Conservation (phyloP, 2,329 filamentous ascomycete genomes). For the Botrytis porri region DNA sequence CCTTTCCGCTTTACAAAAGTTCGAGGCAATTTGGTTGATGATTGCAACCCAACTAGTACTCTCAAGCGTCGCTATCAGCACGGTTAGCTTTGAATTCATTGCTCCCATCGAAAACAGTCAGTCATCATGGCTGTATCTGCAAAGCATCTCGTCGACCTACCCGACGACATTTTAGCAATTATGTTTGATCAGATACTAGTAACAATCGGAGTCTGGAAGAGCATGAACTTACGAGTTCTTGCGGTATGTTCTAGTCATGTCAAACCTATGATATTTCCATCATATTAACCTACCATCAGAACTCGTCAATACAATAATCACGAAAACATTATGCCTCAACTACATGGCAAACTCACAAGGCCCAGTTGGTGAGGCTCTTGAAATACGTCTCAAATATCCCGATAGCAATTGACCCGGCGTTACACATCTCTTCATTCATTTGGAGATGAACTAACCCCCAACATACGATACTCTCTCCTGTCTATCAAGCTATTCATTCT, state of each 20-base stretch:
- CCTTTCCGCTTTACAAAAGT: not conserved
- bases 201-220: not conserved
- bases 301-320: not conserved
- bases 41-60: not conserved
- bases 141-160: not conserved
- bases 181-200: not conserved
- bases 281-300: not conserved
- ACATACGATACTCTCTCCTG: not conserved
- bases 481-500: not conserved
- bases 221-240: not conserved
- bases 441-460: not conserved
- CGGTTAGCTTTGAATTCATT: not conserved
- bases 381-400: not conserved
- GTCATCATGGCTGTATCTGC: not conserved
- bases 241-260: not conserved
- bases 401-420: not conserved
- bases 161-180: not conserved
- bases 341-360: not conserved
- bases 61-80: not conserved
- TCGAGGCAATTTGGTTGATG: not conserved
- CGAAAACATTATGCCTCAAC: not conserved
- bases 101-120: not conserved
- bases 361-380: not conserved
- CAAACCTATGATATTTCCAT: not conserved
- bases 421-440: not conserved